Conservation (phyloP, 345 rosid genomes). For the Euphorbia tirucalli region DNA sequence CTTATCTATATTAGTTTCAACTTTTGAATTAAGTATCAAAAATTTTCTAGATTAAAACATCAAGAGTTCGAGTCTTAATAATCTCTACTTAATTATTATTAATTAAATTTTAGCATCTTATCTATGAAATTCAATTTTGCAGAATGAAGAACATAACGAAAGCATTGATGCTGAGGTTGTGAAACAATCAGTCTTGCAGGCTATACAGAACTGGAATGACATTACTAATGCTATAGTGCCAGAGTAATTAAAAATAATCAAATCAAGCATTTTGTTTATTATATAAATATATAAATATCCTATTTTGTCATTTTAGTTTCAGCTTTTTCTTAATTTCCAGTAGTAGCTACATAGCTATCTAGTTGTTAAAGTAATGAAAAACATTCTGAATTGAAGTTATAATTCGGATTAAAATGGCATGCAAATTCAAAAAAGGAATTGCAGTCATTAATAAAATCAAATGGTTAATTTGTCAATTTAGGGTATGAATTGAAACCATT, state of each 20-base stretch:
- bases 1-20: too few relatives aligned
- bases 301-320: neutral
- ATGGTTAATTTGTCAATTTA: neutral
- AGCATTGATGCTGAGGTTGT: conserved; percentile 61
- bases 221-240: conserved; percentile 8
- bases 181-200: conserved; percentile 65
- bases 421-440: neutral
- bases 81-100: neutral
- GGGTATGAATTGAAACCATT: neutral
- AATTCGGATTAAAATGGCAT: neutral
- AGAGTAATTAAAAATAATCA: conserved; percentile 1
- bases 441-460: neutral
- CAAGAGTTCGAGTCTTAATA: too few relatives aligned
- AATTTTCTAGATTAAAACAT: too few relatives aligned
- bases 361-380: neutral
- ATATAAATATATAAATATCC: neutral
- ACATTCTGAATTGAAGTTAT: neutral
- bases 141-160: conserved; percentile 64
- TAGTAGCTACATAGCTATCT: neutral
- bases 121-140: conserved; percentile 10
- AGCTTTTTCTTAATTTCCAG: conserved; percentile 1
- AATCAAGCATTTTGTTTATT: neutral
- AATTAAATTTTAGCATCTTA: too few relatives aligned
- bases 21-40: too few relatives aligned
- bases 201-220: conserved; percentile 60